These are phyloP conservation scores for Borealophlyctis nickersoniae DNA, from an alignment of 192 early-diverging fungal species.

Conservation along the genomic window DNA sequence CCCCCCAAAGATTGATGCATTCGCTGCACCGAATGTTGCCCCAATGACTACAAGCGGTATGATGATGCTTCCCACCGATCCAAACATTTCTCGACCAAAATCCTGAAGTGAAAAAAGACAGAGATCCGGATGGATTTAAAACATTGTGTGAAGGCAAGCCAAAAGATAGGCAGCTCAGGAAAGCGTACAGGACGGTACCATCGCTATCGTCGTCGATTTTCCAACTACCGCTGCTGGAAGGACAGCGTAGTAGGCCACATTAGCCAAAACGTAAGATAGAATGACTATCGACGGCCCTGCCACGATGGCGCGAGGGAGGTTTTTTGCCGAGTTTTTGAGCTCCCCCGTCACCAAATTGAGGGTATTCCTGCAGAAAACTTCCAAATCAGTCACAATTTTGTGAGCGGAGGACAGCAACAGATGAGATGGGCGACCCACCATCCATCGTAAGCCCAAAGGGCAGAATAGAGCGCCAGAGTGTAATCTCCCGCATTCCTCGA, in stretches of 20 bases:
- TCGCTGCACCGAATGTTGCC: constrained; percentile 74
- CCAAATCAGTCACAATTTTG: too few relatives aligned
- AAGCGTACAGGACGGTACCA: constrained; percentile 5
- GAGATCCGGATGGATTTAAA: background rate
- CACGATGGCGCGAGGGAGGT: constrained; percentile 44
- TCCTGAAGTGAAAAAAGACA: constrained; percentile 45
- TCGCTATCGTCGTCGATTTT: constrained; percentile 19
- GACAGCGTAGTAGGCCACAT: constrained; percentile 47
- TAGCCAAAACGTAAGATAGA: constrained; percentile 38
- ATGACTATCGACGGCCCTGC: constrained; percentile 42
- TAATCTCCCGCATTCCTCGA: constrained; percentile 61
- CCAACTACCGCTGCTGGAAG: constrained; percentile 18
- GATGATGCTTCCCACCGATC: constrained; percentile 59
- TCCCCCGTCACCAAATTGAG: constrained; percentile 53
- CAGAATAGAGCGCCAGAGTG: constrained; percentile 70
- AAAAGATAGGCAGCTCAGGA: background rate
- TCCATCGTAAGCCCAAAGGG: constrained; percentile 54
- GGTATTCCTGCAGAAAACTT: constrained; percentile 37
- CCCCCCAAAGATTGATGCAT: constrained; percentile 73
- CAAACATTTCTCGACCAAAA: constrained; percentile 72
- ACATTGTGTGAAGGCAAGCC: background rate
- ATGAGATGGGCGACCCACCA: constrained; percentile 29
- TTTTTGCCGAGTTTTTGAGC: constrained; percentile 38
- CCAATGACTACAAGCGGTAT: constrained; percentile 71
- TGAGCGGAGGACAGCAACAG: too few relatives aligned